These are phyloP conservation scores for Boletus patriciae DNA, from an alignment of 768 basidiomycete genomes.

Conservation along the genomic window DNA sequence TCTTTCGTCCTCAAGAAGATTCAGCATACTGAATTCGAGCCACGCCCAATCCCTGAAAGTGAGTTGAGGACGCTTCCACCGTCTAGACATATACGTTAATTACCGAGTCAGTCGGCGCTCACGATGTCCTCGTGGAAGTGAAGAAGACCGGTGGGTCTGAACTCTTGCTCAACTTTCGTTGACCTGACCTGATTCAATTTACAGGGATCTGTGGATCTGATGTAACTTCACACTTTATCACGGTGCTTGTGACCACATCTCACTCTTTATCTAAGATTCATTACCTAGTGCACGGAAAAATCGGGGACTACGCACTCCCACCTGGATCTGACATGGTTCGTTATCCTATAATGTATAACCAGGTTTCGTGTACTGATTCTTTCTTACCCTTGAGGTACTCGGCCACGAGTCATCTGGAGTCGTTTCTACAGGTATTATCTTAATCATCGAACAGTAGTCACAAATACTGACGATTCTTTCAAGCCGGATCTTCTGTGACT, in stretches of 20 bases:
- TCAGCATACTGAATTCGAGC: constrained; percentile 68
- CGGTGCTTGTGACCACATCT: constrained; percentile 1
- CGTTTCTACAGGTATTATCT: constrained; percentile 56
- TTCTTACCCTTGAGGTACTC: constrained; percentile 58
- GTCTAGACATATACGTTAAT: constrained; percentile 7
- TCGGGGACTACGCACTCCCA: constrained; percentile 77
- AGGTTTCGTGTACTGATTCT: background rate
- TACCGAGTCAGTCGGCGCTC: constrained; percentile 50
- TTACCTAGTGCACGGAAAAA: constrained; percentile 75
- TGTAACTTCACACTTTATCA: constrained; percentile 40
- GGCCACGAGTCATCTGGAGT: constrained; percentile 93
- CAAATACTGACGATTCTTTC: background rate
- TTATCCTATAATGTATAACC: constrained; percentile 3
- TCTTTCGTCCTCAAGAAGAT: constrained; percentile 76
- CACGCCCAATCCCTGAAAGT: constrained; percentile 75
- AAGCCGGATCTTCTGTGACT: constrained; percentile 77
- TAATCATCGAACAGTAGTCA: background rate
- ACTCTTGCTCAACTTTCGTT: constrained; percentile 1
- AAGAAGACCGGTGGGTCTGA: constrained; percentile 80
- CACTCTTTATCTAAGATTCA: constrained; percentile 54
- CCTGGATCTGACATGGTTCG: constrained; percentile 65
- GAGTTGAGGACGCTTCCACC: constrained; percentile 17
- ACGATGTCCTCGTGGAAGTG: constrained; percentile 85
- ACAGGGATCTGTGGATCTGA: constrained; percentile 91
- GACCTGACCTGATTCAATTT: constrained; percentile 12